Evolutionary conservation across 768 basidiomycete species (phyloP).

Genomic region (Boletus bicolor): DNA sequence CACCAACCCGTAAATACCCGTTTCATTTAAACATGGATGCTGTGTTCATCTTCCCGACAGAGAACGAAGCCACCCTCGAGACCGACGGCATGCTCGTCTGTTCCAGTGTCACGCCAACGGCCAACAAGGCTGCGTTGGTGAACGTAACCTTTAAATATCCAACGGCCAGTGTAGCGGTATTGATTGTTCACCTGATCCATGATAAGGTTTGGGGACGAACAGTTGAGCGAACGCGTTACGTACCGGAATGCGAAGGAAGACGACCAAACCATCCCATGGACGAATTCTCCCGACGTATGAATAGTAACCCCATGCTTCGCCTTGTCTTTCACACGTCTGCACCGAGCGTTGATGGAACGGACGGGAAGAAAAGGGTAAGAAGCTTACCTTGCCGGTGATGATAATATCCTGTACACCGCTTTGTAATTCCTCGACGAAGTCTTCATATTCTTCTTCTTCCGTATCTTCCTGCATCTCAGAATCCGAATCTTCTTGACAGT

Average conservation of each 20-base stretch:
- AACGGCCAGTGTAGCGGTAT: conserved; percentile 36
- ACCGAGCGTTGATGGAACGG: not conserved
- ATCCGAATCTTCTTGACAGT: conserved; percentile 19
- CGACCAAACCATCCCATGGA: conserved; percentile 49
- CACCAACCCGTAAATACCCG: conserved; percentile 14
- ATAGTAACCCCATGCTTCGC: conserved; percentile 49
- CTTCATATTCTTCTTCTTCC: conserved; percentile 40
- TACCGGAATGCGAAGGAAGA: conserved; percentile 46
- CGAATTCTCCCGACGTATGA: conserved; percentile 47
- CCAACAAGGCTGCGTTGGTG: conserved; percentile 50
- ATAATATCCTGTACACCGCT: conserved; percentile 51
- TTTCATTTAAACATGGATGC: conserved; percentile 16
- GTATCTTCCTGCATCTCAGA: conserved; percentile 15
- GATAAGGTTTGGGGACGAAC: conserved; percentile 9
- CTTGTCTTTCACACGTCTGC: conserved; percentile 43
- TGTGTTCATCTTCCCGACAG: conserved; percentile 31
- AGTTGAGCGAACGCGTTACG: conserved; percentile 15
- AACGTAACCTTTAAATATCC: conserved; percentile 53
- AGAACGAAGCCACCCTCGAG: conserved; percentile 50
- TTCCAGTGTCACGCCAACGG: conserved; percentile 51
- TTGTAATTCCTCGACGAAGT: conserved; percentile 35
- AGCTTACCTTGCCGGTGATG: conserved; percentile 47
- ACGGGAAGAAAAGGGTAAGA: not conserved
- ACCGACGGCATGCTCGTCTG: conserved; percentile 38
- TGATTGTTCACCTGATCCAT: conserved; percentile 34